Percentiles rank a stretch among this genome's conserved stretches.
Evolutionary conservation across 345 rosid species (phyloP).

Genomic region (Ricinus communis): DNA sequence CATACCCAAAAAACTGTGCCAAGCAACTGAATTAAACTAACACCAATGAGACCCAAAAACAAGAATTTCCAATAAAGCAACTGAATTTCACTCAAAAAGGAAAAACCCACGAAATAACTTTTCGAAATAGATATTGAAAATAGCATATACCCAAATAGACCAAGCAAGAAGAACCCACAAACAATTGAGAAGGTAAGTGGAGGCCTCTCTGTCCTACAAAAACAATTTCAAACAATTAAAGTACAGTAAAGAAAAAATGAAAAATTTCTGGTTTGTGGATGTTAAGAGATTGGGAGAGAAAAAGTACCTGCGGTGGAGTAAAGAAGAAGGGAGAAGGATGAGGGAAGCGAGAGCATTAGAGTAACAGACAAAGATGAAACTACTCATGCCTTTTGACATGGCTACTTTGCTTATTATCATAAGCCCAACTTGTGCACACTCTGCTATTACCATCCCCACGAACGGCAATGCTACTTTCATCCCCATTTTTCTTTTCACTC

Average conservation of each 20-base stretch:
- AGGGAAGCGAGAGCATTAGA: constrained; percentile 61
- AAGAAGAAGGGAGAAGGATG: constrained; percentile 50
- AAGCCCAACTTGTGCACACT: constrained; percentile 60
- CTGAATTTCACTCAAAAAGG: neutral
- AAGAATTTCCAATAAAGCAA: neutral
- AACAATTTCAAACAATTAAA: neutral
- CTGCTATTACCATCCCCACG: constrained; percentile 57
- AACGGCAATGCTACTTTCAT: constrained; percentile 29
- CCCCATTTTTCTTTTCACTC: constrained; percentile 20
- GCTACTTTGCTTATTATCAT: constrained; percentile 49
- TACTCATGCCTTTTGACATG: constrained; percentile 60
- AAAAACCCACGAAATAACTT: neutral
- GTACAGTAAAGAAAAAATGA: neutral
- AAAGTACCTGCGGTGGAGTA: constrained; percentile 46
- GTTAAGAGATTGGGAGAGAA: too few relatives aligned
- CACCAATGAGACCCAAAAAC: constrained; percentile 17
- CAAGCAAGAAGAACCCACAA: constrained; percentile 50
- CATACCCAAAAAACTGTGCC: constrained; percentile 42
- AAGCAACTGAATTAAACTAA: constrained; percentile 20
- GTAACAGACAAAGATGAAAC: constrained; percentile 50
- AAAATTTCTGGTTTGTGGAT: too few relatives aligned
- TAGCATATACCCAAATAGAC: constrained; percentile 46
- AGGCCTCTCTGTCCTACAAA: constrained; percentile 52
- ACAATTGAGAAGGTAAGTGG: constrained; percentile 40
- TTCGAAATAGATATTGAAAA: neutral